Base-by-base conservation (phyloP, 768 basidiomycete genomes). In the Ramaria rubella region DNA sequence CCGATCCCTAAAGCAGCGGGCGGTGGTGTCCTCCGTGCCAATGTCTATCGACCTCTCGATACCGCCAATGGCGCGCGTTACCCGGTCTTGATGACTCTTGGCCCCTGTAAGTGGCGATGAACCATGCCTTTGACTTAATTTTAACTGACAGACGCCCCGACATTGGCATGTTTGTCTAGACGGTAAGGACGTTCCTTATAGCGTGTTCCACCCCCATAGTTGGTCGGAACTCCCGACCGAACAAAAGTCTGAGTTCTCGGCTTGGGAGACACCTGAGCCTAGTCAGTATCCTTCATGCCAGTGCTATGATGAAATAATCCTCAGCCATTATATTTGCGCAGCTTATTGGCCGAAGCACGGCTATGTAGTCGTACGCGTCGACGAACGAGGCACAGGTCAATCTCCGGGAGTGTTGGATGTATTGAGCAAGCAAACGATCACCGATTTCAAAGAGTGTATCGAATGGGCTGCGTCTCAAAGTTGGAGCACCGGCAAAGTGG, bases 341-440 rank as follows among this genome's bases (percentile, higher is more conserved):
- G 53, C 52, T 17, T 65, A 64, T 58, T 68, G 66, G 66, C 58
- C 60, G 29, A 8, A 19, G 23, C 61, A 64, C 21, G 67, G 67
- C 24, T 68, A 67, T 50, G 60, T 62, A 27, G 61, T 68, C 12
- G 48, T 64, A 30, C 55, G 67, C 3, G 58, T 65, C 21, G 66
- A 68, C 50, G 67, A 68, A 58, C 52, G 67, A 6, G 67, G 67
- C 2, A 49, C 59, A 14, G 67, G 67, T 11, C 40, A 52, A 14
- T 57, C 53, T 19, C 60, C 61, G 23, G 67, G 65, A 17, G 63
- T 59, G 51, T 19, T 63, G 4, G 60, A 68, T 51, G 63, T 61
- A n/a, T 61, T 65, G 62, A 48, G 46, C 14, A 60, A 59, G 43
- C 62, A 14, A 63, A 60, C 45, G 11, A n/a, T 38, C 36, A n/a